Percentiles rank a stretch among this genome's conserved stretches.
Conservation (phyloP, 2,329 filamentous ascomycete species). For the Colletotrichum filicis region DNA sequence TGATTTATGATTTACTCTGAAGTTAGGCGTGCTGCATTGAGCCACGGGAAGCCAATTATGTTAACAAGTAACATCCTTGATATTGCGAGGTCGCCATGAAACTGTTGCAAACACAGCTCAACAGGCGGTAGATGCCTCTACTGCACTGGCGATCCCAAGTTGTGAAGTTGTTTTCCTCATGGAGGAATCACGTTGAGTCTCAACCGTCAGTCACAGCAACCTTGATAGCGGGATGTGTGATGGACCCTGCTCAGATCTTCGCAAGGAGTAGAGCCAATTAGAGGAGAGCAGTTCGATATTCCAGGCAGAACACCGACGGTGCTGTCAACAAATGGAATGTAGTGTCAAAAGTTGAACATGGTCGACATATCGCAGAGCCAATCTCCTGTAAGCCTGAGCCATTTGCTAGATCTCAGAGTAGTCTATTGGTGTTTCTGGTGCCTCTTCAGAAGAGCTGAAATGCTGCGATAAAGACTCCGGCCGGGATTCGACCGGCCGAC, state of each 20-base stretch:
- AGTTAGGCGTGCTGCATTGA: too few relatives aligned
- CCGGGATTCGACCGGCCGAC: conserved; percentile 16
- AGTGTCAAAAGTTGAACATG: too few relatives aligned
- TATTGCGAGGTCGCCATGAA: neutral
- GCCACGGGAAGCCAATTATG: neutral
- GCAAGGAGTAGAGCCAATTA: too few relatives aligned
- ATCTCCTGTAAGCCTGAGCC: neutral
- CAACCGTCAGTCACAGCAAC: neutral
- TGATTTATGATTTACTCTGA: too few relatives aligned
- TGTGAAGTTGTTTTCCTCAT: neutral
- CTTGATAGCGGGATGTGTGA: neutral
- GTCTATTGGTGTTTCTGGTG: neutral
- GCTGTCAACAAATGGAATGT: too few relatives aligned
- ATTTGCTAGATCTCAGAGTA: neutral
- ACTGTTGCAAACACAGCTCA: neutral
- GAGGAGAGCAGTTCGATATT: too few relatives aligned
- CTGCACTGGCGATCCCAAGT: neutral
- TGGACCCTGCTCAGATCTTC: too few relatives aligned
- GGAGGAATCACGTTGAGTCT: neutral
- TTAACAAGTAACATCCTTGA: neutral
- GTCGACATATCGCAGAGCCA: neutral
- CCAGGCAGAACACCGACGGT: too few relatives aligned
- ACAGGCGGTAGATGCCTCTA: neutral
- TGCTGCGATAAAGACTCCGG: neutral
- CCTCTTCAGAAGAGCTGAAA: neutral